Conservation (phyloP, 306 rosid genomes). For the Coriaria nepalensis region DNA sequence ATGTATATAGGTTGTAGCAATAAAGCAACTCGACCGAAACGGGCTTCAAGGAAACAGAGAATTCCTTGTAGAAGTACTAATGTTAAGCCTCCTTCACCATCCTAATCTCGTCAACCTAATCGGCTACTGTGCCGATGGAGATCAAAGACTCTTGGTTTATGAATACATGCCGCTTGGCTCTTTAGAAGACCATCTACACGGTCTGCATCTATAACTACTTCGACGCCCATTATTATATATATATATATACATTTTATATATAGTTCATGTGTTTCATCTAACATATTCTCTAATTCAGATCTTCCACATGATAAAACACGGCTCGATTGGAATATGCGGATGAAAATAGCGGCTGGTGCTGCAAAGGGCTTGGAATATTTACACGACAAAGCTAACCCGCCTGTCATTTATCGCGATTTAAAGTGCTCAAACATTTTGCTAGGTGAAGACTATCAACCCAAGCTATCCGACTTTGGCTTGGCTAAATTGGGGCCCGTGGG, state of each 20-base stretch:
- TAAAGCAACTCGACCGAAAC: slow-evolving; percentile 45
- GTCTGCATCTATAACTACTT: slow-evolving; percentile 15
- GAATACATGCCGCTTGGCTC: slow-evolving; percentile 47
- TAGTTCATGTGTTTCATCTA: slow-evolving; percentile 2
- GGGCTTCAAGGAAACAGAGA: slow-evolving; percentile 56
- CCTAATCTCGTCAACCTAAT: slow-evolving; percentile 42
- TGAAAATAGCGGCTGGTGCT: slow-evolving; percentile 48
- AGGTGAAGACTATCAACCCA: slow-evolving; percentile 32
- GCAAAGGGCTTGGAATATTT: slow-evolving; percentile 51
- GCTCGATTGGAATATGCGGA: slow-evolving; percentile 44
- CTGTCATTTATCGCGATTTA: slow-evolving; percentile 45
- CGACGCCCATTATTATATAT: not conserved
- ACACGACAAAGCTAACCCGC: slow-evolving; percentile 45
- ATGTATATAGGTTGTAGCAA: slow-evolving; percentile 35
- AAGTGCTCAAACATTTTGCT: slow-evolving; percentile 48
- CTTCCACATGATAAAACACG: slow-evolving; percentile 33
- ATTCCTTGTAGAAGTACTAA: slow-evolving; percentile 43
- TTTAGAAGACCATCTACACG: slow-evolving; percentile 44
- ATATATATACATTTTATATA: not conserved
- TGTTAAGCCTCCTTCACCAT: slow-evolving; percentile 48
- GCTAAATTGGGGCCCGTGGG: slow-evolving; percentile 56
- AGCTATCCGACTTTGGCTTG: slow-evolving; percentile 48
- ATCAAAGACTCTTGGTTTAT: slow-evolving; percentile 43
- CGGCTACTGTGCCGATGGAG: slow-evolving; percentile 60
- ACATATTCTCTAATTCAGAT: slow-evolving; percentile 23